Conservation (phyloP, 2,329 filamentous ascomycete genomes). For the Aspergillus texensis region DNA sequence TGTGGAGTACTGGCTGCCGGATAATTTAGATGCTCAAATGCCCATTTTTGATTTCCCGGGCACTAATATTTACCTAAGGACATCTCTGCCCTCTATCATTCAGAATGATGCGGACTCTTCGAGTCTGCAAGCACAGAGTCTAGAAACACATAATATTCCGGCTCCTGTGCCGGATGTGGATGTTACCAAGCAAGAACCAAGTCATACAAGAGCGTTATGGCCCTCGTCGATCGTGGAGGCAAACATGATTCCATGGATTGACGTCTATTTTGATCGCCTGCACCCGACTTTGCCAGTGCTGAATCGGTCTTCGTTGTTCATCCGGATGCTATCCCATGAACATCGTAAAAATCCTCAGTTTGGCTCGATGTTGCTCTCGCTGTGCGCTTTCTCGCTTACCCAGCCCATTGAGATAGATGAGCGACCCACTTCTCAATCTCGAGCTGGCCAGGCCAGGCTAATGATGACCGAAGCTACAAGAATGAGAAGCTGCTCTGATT, state of each 20-base stretch:
- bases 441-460: slow-evolving; percentile 41
- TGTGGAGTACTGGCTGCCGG: slow-evolving; percentile 39
- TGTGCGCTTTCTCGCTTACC: slow-evolving; percentile 49
- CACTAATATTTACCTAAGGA: slow-evolving; percentile 40
- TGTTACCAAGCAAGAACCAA: slow-evolving; percentile 23
- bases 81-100: slow-evolving; percentile 38
- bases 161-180: slow-evolving; percentile 19
- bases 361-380: slow-evolving; percentile 46
- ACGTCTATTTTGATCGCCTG: slow-evolving; percentile 49
- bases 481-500: slow-evolving; percentile 47
- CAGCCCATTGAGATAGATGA: slow-evolving; percentile 50
- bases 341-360: slow-evolving; percentile 48
- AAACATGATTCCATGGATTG: slow-evolving; percentile 46
- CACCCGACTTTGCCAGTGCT: slow-evolving; percentile 48
- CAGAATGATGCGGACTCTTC: slow-evolving; percentile 26
- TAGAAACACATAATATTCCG: slow-evolving; percentile 22
- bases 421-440: slow-evolving; percentile 36
- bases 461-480: slow-evolving; percentile 49
- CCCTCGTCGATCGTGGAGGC: slow-evolving; percentile 43
- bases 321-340: slow-evolving; percentile 45
- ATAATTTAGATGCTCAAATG: slow-evolving; percentile 37
- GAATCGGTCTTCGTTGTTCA: slow-evolving; percentile 44
- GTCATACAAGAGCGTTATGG: slow-evolving; percentile 36
- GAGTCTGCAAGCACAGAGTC: slow-evolving; percentile 22
- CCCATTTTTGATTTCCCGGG: slow-evolving; percentile 37